Evolutionary conservation across 1,139 yeast genomes (phyloP).

Genomic region (Blastobotrys malaysiensis): DNA sequence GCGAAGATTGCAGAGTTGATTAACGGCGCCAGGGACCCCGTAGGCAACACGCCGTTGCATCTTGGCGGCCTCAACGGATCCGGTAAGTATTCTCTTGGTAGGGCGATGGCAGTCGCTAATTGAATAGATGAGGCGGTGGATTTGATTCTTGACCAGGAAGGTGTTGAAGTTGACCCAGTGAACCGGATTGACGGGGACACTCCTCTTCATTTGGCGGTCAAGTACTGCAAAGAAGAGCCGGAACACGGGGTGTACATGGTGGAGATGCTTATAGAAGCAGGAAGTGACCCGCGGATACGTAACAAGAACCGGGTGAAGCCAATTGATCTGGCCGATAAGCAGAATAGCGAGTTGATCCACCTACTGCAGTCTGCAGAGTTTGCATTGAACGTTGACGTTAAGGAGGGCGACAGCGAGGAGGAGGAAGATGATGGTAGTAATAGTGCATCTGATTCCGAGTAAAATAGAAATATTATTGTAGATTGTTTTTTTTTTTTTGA

Average conservation of each 20-base stretch:
- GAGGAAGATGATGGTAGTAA: constrained; percentile 18
- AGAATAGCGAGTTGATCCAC: constrained; percentile 47
- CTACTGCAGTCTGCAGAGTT: constrained; percentile 78
- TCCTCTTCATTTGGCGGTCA: constrained; percentile 83
- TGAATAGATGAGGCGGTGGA: constrained; percentile 62
- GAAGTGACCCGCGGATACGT: constrained; percentile 67
- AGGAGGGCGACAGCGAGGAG: constrained; percentile 27
- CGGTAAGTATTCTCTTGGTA: constrained; percentile 35
- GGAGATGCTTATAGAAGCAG: constrained; percentile 85
- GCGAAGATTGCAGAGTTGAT: constrained; percentile 48
- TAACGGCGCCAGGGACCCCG: constrained; percentile 67
- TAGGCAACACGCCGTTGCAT: constrained; percentile 81
- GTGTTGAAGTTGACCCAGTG: constrained; percentile 81
- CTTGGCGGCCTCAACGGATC: constrained; percentile 76
- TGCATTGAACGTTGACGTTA: constrained; percentile 42
- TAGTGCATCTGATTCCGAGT: constrained; percentile 17
- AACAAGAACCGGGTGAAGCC: constrained; percentile 68
- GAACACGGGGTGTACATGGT: constrained; percentile 78
- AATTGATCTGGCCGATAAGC: constrained; percentile 55
- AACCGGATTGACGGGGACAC: constrained; percentile 74
- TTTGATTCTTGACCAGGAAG: constrained; percentile 74
- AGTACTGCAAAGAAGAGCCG: constrained; percentile 68
- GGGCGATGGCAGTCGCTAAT: not conserved
- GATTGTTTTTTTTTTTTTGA: not conserved
- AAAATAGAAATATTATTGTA: constrained; percentile 1